Base-by-base conservation (phyloP, 1,284 basidiomycete species). In the Phylloporus gajari region DNA sequence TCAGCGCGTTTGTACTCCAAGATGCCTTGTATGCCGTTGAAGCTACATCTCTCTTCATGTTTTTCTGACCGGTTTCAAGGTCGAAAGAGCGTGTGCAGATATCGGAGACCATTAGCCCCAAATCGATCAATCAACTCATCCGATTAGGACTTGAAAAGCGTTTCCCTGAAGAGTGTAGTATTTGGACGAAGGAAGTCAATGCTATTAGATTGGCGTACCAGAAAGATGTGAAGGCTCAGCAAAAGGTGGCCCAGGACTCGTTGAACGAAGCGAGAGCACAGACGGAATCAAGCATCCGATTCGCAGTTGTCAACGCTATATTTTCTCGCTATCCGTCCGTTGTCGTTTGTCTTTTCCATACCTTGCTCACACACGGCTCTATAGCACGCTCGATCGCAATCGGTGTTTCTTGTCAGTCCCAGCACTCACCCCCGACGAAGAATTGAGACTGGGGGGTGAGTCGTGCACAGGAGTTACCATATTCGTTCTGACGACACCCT, bases 61-160 rank as follows among this genome's bases (percentile, higher is more conserved):
- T 38, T 71, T 27, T 63, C 58, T 72, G 46, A 81, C 9, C 17
- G 40, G 11, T 63, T 35, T 44, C 40, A 30, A 86, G 86, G 30
- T 40, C 72, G 56, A 75, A 65, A 19, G 79, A 78, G 21, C 75
- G 70, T 23, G 70, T 87, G 65, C 75, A 75, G 12, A 68, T 88
- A 15, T 71, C 71, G 17, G 74, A 81, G 27, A 48, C 68, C 19
- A 70, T 86, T 15, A 35, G 73, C 15, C 76, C 81, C 21, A 78
- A 73, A 32, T 78, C 81, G 3, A 74, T 87, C 19, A 70, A 75
- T 0, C 68, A 79, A 6, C 78, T 88, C 8, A 40, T 83, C 25
- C 68, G 82, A 4, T 40, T 79, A 48, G 85, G 83, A 2, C 78
- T 88, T 12, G 58, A 51, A 9, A 75, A 76, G 19, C 82, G 82